Conservation (phyloP, 2,329 filamentous ascomycete genomes). For the Ceratocystiopsis sp. region DNA sequence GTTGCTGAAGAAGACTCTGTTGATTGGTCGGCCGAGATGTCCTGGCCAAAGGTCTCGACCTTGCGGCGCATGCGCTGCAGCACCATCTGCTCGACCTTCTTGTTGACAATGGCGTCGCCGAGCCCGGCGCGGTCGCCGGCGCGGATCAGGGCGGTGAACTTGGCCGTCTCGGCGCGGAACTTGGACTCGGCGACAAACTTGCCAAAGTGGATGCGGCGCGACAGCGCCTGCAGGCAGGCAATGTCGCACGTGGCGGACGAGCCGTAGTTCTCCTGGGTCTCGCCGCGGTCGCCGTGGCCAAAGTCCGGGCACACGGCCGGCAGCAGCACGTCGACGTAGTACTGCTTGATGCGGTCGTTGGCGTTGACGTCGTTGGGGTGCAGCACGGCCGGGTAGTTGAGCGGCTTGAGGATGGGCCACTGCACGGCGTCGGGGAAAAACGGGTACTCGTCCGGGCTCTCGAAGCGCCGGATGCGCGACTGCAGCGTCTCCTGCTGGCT, state of each 20-base stretch:
- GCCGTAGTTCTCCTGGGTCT: constrained; percentile 87
- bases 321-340: constrained; percentile 70
- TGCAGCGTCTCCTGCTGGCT: constrained; percentile 80
- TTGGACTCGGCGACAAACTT: constrained; percentile 98
- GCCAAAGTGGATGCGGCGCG: constrained; percentile 85
- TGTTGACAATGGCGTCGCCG: constrained; percentile 78
- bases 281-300: constrained; percentile 62
- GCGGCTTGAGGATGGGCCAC: constrained; percentile 66
- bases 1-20: constrained; percentile 19
- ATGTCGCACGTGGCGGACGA: constrained; percentile 86
- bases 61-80: constrained; percentile 74
- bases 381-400: constrained; percentile 77
- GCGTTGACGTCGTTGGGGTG: constrained; percentile 81
- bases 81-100: constrained; percentile 78
- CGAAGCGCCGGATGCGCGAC: constrained; percentile 82
- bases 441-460: constrained; percentile 91
- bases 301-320: constrained; percentile 68
- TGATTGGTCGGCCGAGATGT: constrained; percentile 43
- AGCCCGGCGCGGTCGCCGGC: constrained; percentile 66
- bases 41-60: constrained; percentile 82
- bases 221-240: constrained; percentile 72
- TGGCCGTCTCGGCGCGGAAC: constrained; percentile 67
- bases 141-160: constrained; percentile 68
- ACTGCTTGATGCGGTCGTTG: constrained; percentile 70
- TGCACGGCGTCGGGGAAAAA: constrained; percentile 80